Evolutionary conservation across 2,329 filamentous ascomycete species (phyloP).

Genomic region (Aspergillus transmontanensis): DNA sequence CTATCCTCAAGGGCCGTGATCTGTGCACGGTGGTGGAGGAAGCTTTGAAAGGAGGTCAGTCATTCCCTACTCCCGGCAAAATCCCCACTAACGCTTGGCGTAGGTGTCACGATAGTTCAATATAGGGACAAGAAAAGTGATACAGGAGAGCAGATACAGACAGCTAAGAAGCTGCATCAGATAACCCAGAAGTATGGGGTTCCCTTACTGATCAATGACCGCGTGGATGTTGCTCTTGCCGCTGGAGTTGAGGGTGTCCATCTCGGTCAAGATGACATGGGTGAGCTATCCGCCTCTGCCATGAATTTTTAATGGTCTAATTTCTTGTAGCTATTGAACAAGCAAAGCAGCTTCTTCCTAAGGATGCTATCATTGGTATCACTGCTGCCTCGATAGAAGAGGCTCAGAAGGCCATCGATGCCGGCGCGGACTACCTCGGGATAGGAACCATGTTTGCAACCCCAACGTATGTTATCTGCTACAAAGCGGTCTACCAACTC

Average conservation of each 20-base stretch:
- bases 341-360: constrained; percentile 73
- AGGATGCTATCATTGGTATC: constrained; percentile 81
- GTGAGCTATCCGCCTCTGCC: constrained; percentile 46
- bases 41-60: constrained; percentile 70
- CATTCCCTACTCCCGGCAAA: background rate
- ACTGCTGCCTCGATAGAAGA: constrained; percentile 77
- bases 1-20: constrained; percentile 73
- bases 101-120: constrained; percentile 78
- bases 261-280: constrained; percentile 91
- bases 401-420: constrained; percentile 69
- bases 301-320: constrained; percentile 4
- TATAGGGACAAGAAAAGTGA: constrained; percentile 86
- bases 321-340: constrained; percentile 55
- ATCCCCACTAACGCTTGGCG: constrained; percentile 13
- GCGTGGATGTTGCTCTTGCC: constrained; percentile 84
- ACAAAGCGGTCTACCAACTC: background rate
- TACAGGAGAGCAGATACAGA: constrained; percentile 70
- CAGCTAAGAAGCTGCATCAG: constrained; percentile 69
- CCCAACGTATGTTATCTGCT: constrained; percentile 62
- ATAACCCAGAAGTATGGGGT: constrained; percentile 69
- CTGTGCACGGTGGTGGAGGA: constrained; percentile 73
- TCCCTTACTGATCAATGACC: constrained; percentile 89
- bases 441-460: constrained; percentile 90
- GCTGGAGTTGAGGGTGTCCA: constrained; percentile 90
- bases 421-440: constrained; percentile 87